phyloP scores from a whole-genome alignment of 169 alveolate genomes.

The Babesia sp. region DNA sequence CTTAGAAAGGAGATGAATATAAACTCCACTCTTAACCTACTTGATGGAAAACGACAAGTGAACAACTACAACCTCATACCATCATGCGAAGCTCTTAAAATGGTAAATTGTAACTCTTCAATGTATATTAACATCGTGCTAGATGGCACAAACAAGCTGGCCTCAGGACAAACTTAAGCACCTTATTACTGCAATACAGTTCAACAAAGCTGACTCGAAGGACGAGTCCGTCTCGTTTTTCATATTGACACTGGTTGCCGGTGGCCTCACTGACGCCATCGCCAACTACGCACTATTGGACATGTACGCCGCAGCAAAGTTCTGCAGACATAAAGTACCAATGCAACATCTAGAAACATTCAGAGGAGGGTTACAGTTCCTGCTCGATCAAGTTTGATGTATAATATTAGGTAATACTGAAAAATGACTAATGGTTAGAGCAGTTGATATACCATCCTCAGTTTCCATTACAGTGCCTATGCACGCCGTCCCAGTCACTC shows the following conservation, averaged over 20 bases:
- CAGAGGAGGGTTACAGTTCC: slow-evolving; percentile 18
- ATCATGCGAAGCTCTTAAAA: slow-evolving; percentile 39
- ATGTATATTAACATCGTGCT: not conserved
- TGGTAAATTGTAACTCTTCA: slow-evolving; percentile 4
- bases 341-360: slow-evolving; percentile 30
- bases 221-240: slow-evolving; percentile 53
- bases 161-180: slow-evolving; percentile 46
- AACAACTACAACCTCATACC: slow-evolving; percentile 51
- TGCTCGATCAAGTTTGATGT: slow-evolving; percentile 6
- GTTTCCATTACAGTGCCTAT: no score
- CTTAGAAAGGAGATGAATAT: slow-evolving; percentile 61
- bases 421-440: no score
- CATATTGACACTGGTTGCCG: slow-evolving; percentile 53
- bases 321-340: slow-evolving; percentile 16
- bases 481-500: no score
- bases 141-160: slow-evolving; percentile 42
- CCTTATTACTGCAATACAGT: slow-evolving; percentile 26
- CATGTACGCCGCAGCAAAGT: slow-evolving; percentile 39
- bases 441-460: no score
- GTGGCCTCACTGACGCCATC: slow-evolving; percentile 43
- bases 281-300: slow-evolving; percentile 33
- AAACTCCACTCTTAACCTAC: slow-evolving; percentile 47
- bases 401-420: not conserved
- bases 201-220: slow-evolving; percentile 33
- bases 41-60: slow-evolving; percentile 42